These are phyloP conservation scores for Neurospora sp. DNA, from an alignment of 495 filamentous ascomycete species.

Conservation along the genomic window DNA sequence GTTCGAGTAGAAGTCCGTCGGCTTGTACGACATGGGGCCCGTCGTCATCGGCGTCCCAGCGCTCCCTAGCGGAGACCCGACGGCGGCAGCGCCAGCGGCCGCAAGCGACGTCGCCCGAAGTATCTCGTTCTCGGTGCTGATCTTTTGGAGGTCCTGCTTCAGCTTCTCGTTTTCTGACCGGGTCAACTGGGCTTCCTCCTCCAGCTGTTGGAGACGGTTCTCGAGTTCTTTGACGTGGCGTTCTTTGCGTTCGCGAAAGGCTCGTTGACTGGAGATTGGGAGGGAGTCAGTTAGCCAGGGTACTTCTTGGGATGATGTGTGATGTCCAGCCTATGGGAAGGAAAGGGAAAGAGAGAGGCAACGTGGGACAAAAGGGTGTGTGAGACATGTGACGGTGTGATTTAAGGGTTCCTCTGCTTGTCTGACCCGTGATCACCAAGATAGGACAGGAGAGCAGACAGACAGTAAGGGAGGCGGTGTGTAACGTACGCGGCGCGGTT, in stretches of 20 bases:
- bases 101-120: conserved; percentile 62
- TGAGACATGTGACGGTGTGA: background rate
- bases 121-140: conserved; percentile 86
- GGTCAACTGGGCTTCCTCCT: conserved; percentile 39
- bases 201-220: conserved; percentile 66
- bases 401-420: background rate
- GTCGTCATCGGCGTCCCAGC: conserved; percentile 31
- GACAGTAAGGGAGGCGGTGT: conserved; percentile 5
- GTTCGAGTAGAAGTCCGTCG: conserved; percentile 57
- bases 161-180: conserved; percentile 69
- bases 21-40: conserved; percentile 65
- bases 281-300: conserved; percentile 5
- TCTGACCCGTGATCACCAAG: background rate
- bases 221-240: conserved; percentile 88
- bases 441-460: background rate
- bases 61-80: conserved; percentile 14
- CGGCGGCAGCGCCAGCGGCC: conserved; percentile 9
- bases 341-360: background rate
- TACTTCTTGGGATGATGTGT: background rate
- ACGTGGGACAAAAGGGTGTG: background rate
- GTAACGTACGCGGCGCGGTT: conserved; percentile 86
- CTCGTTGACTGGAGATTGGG: conserved; percentile 59
- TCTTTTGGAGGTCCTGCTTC: conserved; percentile 68
- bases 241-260: conserved; percentile 95
- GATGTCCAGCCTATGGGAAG: background rate